Percentiles rank a stretch among this genome's conserved stretches.
Evolutionary conservation across 768 basidiomycete genomes (phyloP).

Genomic region (Lentinula edodes): DNA sequence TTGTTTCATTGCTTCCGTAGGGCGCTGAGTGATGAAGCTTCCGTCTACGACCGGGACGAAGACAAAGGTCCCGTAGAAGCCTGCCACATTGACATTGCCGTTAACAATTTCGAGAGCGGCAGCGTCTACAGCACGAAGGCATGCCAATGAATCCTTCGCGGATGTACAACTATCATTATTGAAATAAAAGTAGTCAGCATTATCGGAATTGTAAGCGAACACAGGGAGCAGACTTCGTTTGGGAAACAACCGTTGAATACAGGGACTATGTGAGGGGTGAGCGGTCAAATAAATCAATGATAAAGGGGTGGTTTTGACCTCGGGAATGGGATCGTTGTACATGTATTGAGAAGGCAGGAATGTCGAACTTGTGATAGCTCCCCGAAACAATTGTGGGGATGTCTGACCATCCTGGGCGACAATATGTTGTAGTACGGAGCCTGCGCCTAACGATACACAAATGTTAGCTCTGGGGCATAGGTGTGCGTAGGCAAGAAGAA

Average conservation of each 20-base stretch:
- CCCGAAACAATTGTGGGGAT: conserved; percentile 24
- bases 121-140: conserved; percentile 20
- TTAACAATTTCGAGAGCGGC: conserved; percentile 17
- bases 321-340: conserved; percentile 23
- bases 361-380: conserved; percentile 27
- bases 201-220: background rate
- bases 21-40: conserved; percentile 24
- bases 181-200: background rate
- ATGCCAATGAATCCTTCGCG: conserved; percentile 13
- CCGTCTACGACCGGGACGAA: conserved; percentile 28
- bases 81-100: conserved; percentile 7
- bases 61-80: conserved; percentile 17
- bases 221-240: background rate
- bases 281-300: background rate
- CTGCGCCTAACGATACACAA: conserved; percentile 15
- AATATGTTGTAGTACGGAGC: conserved; percentile 27
- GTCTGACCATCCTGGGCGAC: conserved; percentile 27
- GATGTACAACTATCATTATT: background rate
- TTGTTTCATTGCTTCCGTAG: conserved; percentile 19
- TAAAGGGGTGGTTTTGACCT: conserved; percentile 12
- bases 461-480: background rate
- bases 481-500: background rate
- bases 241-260: background rate
- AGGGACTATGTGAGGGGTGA: background rate
- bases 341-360: conserved; percentile 28